These are phyloP conservation scores for Syzygium oleosum DNA, from an alignment of 345 rosid species.

Conservation along the genomic window DNA sequence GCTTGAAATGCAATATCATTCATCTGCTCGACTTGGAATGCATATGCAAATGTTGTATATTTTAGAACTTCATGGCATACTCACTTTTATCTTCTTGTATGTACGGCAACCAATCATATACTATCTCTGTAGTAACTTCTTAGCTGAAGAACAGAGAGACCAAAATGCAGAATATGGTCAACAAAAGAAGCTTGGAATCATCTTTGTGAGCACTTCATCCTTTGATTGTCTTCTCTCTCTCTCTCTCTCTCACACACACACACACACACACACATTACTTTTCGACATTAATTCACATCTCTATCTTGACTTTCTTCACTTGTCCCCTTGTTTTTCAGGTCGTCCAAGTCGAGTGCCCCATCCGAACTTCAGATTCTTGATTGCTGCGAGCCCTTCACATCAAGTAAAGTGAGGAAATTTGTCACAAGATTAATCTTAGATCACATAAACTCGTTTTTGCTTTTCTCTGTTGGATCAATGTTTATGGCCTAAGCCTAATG, in stretches of 20 bases:
- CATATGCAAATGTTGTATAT: background rate
- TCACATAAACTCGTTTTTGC: background rate
- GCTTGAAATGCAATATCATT: background rate
- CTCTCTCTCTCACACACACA: background rate
- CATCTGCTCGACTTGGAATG: background rate
- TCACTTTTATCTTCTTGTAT: background rate
- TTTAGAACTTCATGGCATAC: background rate
- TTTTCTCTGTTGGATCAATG: background rate
- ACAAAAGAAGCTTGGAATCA: background rate
- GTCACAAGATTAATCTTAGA: background rate
- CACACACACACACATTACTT: background rate
- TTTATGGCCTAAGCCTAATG: background rate
- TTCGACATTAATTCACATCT: background rate
- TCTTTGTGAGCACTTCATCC: background rate
- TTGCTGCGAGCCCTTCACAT: constrained; percentile 27
- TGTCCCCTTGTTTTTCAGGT: constrained; percentile 17
- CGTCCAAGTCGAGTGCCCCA: constrained; percentile 12
- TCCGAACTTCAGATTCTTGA: constrained; percentile 27
- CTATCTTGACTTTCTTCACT: background rate
- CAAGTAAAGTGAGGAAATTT: constrained; percentile 31
- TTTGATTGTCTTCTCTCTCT: background rate
- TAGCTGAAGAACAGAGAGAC: background rate
- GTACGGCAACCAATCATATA: background rate
- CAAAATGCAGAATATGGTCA: background rate
- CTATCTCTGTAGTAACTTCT: background rate